Base-by-base conservation (phyloP, 2,329 filamentous ascomycete genomes). In the Aspergillus sp. region DNA sequence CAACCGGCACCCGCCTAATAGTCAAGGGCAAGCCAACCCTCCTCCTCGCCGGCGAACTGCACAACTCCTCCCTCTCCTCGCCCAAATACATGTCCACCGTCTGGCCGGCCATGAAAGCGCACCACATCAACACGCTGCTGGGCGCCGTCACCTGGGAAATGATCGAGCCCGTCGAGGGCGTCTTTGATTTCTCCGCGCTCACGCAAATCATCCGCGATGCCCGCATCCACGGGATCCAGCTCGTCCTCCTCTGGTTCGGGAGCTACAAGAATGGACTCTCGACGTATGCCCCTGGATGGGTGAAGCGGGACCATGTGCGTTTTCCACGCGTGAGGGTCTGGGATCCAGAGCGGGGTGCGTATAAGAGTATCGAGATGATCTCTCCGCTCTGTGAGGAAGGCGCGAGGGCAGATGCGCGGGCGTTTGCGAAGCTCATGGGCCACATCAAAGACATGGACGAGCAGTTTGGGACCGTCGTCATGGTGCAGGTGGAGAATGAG, bases 401-500 rank as follows among this genome's bases (percentile, higher is more conserved):
- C 17, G 68, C 62, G 52, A 71, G 73, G 48, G 74, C 76, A 5
- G 79, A 82, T 63, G 69, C 72, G 0, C 77, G 72, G 61, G 79
- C 79, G 0, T 82, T 81, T 59, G 61, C 60, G 1, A 66, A 61
- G 43, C 67, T 82, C 11, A 73, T 81, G 72, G 62, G 64, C 6
- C 79, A 81, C 54, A 51, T 81, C 7, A 77, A 78, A 7, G 70
- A 81, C 3, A 67, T 85, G 3, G 83, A 85, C 50, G 71, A 71
- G 1, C 69, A 76, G 9, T 75, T 84, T 52, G 76, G 72, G 2
- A 86, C 82, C 0, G 83, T 86, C 0, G 61, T 86, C 2, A 85
- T 85, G 84, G 78, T 85, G 1, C 84, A 86, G 62, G 83, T 86
- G n/a, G 81, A 86, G 69, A 86, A 86, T 49, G 83, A 86, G 71